Evolutionary conservation across 75 land plant genomes (phyloP).

Genomic region (Gnetum montanum): DNA sequence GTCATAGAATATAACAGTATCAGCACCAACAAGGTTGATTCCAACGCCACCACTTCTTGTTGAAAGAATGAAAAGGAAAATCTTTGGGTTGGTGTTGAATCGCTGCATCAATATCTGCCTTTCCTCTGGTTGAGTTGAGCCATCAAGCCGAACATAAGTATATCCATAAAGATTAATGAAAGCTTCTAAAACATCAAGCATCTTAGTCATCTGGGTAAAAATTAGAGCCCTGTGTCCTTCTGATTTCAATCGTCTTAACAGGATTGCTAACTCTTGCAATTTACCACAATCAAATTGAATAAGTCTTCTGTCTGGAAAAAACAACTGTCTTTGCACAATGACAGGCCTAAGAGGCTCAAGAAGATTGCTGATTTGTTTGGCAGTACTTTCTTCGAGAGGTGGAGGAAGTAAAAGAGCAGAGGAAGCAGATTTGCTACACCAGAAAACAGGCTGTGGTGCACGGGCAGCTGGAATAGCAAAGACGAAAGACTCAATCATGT

Average conservation of each 20-base stretch:
- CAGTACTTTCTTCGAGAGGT: slow-evolving; percentile 22
- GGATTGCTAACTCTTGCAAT: slow-evolving; percentile 72
- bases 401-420: slow-evolving; percentile 30
- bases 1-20: slow-evolving; percentile 97
- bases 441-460: slow-evolving; percentile 66
- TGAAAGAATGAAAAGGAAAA: slow-evolving; percentile 87
- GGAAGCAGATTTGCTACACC: slow-evolving; percentile 59
- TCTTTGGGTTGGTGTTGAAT: slow-evolving; percentile 91
- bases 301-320: slow-evolving; percentile 94
- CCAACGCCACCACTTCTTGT: slow-evolving; percentile 99
- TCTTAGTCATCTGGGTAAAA: slow-evolving; percentile 98
- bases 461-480: slow-evolving; percentile 98
- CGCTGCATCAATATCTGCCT: slow-evolving; percentile 96
- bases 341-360: slow-evolving; percentile 74
- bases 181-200: slow-evolving; percentile 92
- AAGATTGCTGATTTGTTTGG: slow-evolving; percentile 29
- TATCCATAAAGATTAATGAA: slow-evolving; percentile 97
- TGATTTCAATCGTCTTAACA: slow-evolving; percentile 68
- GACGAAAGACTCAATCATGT: slow-evolving; percentile 63
- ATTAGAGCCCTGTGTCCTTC: slow-evolving; percentile 95
- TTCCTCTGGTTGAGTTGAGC: slow-evolving; percentile 97
- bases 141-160: slow-evolving; percentile 97
- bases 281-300: slow-evolving; percentile 99
- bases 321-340: slow-evolving; percentile 76
- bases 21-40: slow-evolving; percentile 91